Conservation (phyloP, 2,329 filamentous ascomycete species). For the Hypoxylon sp. region DNA sequence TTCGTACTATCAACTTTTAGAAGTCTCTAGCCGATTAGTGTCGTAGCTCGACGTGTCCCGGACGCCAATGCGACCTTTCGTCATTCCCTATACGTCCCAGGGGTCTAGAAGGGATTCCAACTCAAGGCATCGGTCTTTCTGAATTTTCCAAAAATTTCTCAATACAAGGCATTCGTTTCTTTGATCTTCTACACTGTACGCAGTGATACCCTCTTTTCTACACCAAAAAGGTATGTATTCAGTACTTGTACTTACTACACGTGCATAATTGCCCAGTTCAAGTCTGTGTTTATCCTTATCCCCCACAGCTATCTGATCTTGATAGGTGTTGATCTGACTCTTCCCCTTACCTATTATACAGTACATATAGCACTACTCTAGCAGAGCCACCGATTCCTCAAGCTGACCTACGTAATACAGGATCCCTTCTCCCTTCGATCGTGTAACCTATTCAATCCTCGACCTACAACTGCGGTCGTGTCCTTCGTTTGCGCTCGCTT, state of each 20-base stretch:
- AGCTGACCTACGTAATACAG: slow-evolving; percentile 34
- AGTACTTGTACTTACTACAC: slow-evolving; percentile 1
- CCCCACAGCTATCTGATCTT: slow-evolving; percentile 27
- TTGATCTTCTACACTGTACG: slow-evolving; percentile 20
- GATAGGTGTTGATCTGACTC: slow-evolving; percentile 29
- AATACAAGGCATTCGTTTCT: slow-evolving; percentile 36
- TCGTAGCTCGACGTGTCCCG: slow-evolving; percentile 29
- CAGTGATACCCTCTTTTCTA: slow-evolving; percentile 31
- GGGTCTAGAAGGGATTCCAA: slow-evolving; percentile 33
- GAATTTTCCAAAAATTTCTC: slow-evolving; percentile 25
- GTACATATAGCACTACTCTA: slow-evolving; percentile 17
- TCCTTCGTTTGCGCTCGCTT: slow-evolving; percentile 44
- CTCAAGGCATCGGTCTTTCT: slow-evolving; percentile 26
- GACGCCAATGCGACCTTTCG: slow-evolving; percentile 38
- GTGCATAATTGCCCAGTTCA: slow-evolving; percentile 18
- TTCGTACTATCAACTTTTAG: slow-evolving; percentile 14
- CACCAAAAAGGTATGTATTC: slow-evolving; percentile 10
- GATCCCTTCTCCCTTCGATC: slow-evolving; percentile 29
- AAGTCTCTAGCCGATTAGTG: slow-evolving; percentile 24
- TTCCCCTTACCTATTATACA: slow-evolving; percentile 15
- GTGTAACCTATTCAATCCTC: slow-evolving; percentile 26
- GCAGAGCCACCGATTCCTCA: slow-evolving; percentile 15
- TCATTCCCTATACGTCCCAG: slow-evolving; percentile 33
- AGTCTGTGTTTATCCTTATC: slow-evolving; percentile 14
- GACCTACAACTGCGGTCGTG: slow-evolving; percentile 27